phyloP scores from a whole-genome alignment of 129 eudicot genomes.

The Ambrosia trifida region DNA sequence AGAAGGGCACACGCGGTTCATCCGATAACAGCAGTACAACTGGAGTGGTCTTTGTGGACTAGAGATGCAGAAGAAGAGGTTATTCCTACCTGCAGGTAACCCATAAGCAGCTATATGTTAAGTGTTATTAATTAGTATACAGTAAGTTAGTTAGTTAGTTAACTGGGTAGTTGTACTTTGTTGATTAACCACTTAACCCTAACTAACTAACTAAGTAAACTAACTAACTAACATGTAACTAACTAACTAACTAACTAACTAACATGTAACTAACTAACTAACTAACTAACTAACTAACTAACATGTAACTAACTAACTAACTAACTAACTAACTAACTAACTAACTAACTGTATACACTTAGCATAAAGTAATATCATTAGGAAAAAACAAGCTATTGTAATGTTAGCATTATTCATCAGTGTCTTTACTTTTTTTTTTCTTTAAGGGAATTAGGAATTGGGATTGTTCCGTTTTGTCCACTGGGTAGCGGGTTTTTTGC shows the following conservation, averaged over 20 bases:
- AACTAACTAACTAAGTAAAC: neutral
- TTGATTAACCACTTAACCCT: no score
- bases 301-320: neutral
- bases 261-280: neutral
- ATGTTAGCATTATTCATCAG: neutral
- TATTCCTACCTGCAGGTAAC: conserved; percentile 66
- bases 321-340: neutral
- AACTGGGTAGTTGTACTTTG: neutral
- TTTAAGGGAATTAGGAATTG: conserved; percentile 65
- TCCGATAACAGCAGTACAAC: conserved; percentile 62
- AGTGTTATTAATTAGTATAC: neutral
- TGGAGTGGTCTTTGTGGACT: conserved; percentile 78
- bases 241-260: neutral
- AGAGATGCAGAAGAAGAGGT: conserved; percentile 64
- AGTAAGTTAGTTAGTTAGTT: neutral
- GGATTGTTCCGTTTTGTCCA: conserved; percentile 65
- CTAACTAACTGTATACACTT: neutral
- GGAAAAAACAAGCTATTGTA: neutral
- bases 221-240: no score
- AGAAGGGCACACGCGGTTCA: conserved; percentile 76
- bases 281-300: neutral
- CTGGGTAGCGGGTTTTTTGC: conserved; percentile 60
- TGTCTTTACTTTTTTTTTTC: neutral
- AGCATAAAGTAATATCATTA: neutral
- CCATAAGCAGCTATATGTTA: conserved; percentile 3